phyloP scores from a whole-genome alignment of 2,329 filamentous ascomycete genomes.

The Colletotrichum sublineola region DNA sequence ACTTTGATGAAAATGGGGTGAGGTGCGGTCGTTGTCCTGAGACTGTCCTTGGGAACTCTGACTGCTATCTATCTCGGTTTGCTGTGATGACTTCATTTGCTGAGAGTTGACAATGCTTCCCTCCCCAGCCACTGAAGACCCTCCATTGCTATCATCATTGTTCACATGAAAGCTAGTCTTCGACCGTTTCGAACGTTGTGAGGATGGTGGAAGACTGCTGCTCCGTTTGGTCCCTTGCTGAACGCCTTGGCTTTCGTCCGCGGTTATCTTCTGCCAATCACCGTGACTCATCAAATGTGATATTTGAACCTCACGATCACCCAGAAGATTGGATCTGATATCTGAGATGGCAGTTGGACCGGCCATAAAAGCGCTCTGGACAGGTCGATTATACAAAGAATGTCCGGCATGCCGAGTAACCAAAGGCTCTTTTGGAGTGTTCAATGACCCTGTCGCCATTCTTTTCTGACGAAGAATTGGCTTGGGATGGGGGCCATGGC shows the following conservation, averaged over 20 bases:
- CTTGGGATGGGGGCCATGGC: not conserved
- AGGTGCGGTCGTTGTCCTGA: not conserved
- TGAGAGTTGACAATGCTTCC: not conserved
- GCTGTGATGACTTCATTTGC: not conserved
- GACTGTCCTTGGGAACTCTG: not conserved
- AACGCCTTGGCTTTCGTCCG: not conserved
- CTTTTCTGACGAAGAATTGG: not conserved
- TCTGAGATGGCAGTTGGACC: not conserved
- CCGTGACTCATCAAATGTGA: not conserved
- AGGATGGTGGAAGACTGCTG: not conserved
- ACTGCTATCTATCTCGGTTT: not conserved
- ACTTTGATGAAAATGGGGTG: constrained; percentile 15
- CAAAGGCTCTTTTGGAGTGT: not conserved
- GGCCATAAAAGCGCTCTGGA: not conserved
- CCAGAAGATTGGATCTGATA: constrained; percentile 17
- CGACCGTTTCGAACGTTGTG: constrained; percentile 4
- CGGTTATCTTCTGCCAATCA: not conserved
- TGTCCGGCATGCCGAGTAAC: constrained; percentile 1
- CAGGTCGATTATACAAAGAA: constrained; percentile 24
- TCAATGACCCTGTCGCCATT: not conserved
- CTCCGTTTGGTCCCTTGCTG: not conserved
- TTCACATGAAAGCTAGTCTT: constrained; percentile 5
- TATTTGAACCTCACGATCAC: not conserved
- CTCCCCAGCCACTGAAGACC: not conserved
- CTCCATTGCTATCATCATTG: not conserved